Conservation (phyloP, 2,329 filamentous ascomycete genomes). For the Diaporthe vaccinii region DNA sequence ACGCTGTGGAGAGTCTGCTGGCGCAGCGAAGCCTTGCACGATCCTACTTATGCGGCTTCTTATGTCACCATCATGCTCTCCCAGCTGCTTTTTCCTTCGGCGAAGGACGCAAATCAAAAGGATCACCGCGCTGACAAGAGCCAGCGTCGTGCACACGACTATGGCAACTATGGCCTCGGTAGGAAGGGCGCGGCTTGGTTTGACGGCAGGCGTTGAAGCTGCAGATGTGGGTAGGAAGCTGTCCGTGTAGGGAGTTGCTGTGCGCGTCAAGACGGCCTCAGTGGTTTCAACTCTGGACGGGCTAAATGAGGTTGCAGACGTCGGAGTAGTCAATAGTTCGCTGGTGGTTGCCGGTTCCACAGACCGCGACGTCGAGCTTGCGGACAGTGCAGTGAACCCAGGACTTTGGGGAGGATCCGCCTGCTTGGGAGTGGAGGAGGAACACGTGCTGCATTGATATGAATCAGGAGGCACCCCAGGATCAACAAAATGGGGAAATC, state of each 20-base stretch:
- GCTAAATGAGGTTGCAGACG: constrained; percentile 20
- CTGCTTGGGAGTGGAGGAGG: constrained; percentile 11
- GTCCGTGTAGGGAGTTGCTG: constrained; percentile 30
- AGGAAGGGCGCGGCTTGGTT: constrained; percentile 50
- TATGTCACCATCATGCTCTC: constrained; percentile 39
- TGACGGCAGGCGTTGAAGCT: constrained; percentile 41
- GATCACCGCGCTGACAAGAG: constrained; percentile 53
- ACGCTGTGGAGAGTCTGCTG: constrained; percentile 54
- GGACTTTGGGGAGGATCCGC: constrained; percentile 9
- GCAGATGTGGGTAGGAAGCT: constrained; percentile 28
- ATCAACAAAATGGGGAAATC: constrained; percentile 49
- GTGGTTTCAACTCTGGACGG: constrained; percentile 19
- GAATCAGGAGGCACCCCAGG: constrained; percentile 53
- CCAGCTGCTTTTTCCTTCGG: constrained; percentile 46
- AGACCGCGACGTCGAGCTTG: not conserved
- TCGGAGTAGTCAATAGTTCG: no score
- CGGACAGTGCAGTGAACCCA: not conserved
- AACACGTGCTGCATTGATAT: constrained; percentile 46
- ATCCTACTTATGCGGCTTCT: constrained; percentile 42
- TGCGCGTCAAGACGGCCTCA: not conserved
- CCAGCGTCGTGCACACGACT: constrained; percentile 57
- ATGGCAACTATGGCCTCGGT: constrained; percentile 60
- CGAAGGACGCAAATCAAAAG: constrained; percentile 55
- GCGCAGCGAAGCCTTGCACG: constrained; percentile 44
- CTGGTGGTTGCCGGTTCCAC: not conserved